A percentile compares a stretch with the other conserved stretches of the same genome.
These are phyloP conservation scores for Colletotrichum noveboracense DNA, from an alignment of 2,329 filamentous ascomycete genomes.

Conservation along the genomic window DNA sequence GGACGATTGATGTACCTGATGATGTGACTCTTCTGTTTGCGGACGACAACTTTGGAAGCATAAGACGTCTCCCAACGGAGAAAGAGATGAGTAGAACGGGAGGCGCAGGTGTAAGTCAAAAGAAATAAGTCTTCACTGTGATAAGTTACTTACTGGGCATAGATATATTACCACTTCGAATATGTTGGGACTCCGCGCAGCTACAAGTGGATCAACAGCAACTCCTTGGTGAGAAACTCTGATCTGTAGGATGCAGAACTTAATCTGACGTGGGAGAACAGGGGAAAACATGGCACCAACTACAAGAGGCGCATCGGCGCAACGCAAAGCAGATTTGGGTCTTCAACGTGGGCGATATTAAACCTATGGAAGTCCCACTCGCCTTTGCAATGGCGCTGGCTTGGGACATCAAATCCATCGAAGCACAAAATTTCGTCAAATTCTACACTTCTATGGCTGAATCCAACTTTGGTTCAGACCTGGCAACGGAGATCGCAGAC, in stretches of 20 bases:
- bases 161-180: constrained; percentile 61
- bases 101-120: constrained; percentile 55
- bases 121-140: background rate
- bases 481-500: constrained; percentile 50
- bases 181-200: constrained; percentile 66
- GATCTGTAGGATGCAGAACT: background rate
- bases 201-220: constrained; percentile 69
- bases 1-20: constrained; percentile 59
- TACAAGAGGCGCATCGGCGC: constrained; percentile 56
- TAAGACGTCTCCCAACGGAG: constrained; percentile 59
- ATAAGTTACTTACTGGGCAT: constrained; percentile 16
- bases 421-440: constrained; percentile 40
- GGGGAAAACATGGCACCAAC: constrained; percentile 52
- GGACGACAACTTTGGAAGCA: constrained; percentile 68
- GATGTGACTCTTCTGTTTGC: constrained; percentile 67
- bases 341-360: constrained; percentile 68
- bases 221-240: constrained; percentile 48
- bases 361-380: constrained; percentile 61
- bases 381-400: constrained; percentile 62
- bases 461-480: constrained; percentile 46
- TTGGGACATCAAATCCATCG: constrained; percentile 56
- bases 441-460: constrained; percentile 7
- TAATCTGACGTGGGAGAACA: background rate
- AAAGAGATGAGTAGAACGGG: constrained; percentile 58
- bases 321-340: constrained; percentile 62